phyloP scores from a whole-genome alignment of 371 early-diverging fungal genomes.

The Umbelopsis sp. region DNA sequence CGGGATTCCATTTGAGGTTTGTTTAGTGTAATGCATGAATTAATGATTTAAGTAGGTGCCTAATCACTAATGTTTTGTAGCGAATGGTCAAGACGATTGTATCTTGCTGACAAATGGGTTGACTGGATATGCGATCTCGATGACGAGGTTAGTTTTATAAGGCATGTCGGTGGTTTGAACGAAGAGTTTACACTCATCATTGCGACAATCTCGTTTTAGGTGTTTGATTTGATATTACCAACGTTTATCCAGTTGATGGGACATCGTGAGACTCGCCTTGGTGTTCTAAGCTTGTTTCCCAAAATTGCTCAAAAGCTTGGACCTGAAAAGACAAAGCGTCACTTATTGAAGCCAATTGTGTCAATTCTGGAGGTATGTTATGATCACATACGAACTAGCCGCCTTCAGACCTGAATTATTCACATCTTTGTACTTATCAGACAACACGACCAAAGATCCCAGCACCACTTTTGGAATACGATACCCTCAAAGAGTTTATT shows the following conservation, averaged over 20 bases:
- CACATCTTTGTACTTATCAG: slow-evolving; percentile 26
- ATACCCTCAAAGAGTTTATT: slow-evolving; percentile 55
- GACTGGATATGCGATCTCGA: slow-evolving; percentile 63
- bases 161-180: neutral
- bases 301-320: slow-evolving; percentile 65
- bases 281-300: slow-evolving; percentile 58
- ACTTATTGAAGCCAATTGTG: slow-evolving; percentile 61
- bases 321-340: slow-evolving; percentile 52
- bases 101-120: slow-evolving; percentile 63
- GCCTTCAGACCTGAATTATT: neutral
- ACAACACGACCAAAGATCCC: slow-evolving; percentile 60
- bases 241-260: slow-evolving; percentile 61
- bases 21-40: too few relatives aligned
- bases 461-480: slow-evolving; percentile 46
- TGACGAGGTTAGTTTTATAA: slow-evolving; percentile 43
- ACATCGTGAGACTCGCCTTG: slow-evolving; percentile 54
- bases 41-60: too few relatives aligned
- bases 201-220: slow-evolving; percentile 30
- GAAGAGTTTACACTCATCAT: neutral
- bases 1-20: slow-evolving; percentile 60
- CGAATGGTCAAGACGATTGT: slow-evolving; percentile 50
- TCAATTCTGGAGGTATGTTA: slow-evolving; percentile 61
- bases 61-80: slow-evolving; percentile 22
- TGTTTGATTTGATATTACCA: slow-evolving; percentile 61
- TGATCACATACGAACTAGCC: neutral